These are phyloP conservation scores for Rubia peregrina DNA, from an alignment of 305 asterid species.

Conservation along the genomic window DNA sequence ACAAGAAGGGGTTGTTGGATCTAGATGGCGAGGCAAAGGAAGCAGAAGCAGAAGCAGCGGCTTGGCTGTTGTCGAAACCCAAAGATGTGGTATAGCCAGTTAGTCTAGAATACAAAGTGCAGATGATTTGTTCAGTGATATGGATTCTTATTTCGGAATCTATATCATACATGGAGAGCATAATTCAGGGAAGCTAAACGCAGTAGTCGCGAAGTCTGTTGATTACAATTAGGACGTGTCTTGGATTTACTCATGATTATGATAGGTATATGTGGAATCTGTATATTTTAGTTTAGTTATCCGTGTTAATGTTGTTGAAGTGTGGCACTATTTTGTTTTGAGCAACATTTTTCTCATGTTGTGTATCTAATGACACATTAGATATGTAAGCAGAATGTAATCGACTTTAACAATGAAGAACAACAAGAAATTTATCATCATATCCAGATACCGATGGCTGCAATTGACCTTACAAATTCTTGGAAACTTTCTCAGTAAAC, in stretches of 20 bases:
- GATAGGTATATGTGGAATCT: neutral
- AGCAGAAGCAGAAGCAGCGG: constrained; percentile 71
- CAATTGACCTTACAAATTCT: too few species aligned
- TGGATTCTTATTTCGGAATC: constrained; percentile 65
- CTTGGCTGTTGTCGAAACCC: constrained; percentile 68
- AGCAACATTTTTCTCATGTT: too few species aligned
- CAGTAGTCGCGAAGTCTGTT: constrained; percentile 53
- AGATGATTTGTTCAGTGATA: constrained; percentile 46
- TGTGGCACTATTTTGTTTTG: too few species aligned
- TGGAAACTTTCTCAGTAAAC: too few species aligned
- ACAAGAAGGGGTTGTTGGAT: constrained; percentile 18
- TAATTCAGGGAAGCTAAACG: too few species aligned
- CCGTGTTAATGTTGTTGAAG: too few species aligned
- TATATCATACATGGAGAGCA: constrained; percentile 46
- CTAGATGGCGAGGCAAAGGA: constrained; percentile 35
- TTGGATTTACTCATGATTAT: constrained; percentile 47
- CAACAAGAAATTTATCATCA: too few species aligned
- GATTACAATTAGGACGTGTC: constrained; percentile 58
- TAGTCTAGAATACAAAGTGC: constrained; percentile 43
- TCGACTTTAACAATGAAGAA: too few species aligned
- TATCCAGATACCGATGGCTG: too few species aligned
- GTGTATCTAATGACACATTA: too few species aligned
- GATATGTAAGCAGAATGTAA: too few species aligned
- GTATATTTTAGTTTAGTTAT: too few species aligned
- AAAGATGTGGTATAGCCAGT: constrained; percentile 26